Conservation (phyloP, 192 early-diverging fungal species). For the Coemansia brasiliensis region DNA sequence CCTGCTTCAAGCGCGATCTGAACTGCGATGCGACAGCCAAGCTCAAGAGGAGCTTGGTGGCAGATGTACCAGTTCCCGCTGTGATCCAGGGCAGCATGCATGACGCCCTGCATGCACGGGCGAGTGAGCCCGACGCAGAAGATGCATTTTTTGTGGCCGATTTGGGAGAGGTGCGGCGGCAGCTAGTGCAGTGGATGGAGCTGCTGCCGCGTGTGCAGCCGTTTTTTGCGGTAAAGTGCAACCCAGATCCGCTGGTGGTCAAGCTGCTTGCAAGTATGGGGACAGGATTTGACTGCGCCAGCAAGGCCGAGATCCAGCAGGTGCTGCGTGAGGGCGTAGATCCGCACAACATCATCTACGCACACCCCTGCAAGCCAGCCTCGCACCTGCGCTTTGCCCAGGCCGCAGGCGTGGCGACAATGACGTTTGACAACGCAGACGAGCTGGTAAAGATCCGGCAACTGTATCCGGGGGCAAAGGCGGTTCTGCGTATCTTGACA, state of each 20-base stretch:
- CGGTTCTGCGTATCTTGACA: conserved; percentile 91
- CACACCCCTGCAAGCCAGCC: conserved; percentile 99
- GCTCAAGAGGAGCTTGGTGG: conserved; percentile 16
- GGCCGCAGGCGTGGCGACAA: conserved; percentile 74
- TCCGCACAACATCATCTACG: conserved; percentile 81
- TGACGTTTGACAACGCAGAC: conserved; percentile 99
- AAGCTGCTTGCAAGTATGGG: conserved; percentile 79
- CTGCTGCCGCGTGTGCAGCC: conserved; percentile 92
- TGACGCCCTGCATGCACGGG: conserved; percentile 28
- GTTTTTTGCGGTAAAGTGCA: conserved; percentile 97
- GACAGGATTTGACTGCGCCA: conserved; percentile 97
- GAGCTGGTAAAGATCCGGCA: conserved; percentile 92
- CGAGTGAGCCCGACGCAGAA: conserved; percentile 62
- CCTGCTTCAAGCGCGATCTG: conserved; percentile 5
- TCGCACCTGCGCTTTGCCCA: conserved; percentile 90
- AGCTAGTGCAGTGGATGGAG: conserved; percentile 79
- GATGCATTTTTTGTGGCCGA: conserved; percentile 97
- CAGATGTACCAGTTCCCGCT: too few species aligned
- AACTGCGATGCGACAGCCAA: conserved; percentile 20
- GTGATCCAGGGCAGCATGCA: conserved; percentile 16
- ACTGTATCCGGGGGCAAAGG: conserved; percentile 76
- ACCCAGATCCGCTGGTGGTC: conserved; percentile 85
- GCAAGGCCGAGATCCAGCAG: conserved; percentile 86
- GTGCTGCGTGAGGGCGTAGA: conserved; percentile 69
- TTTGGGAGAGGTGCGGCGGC: conserved; percentile 86